These are phyloP conservation scores for Actinomortierella ambigua DNA, from an alignment of 371 early-diverging fungal species.

Conservation along the genomic window DNA sequence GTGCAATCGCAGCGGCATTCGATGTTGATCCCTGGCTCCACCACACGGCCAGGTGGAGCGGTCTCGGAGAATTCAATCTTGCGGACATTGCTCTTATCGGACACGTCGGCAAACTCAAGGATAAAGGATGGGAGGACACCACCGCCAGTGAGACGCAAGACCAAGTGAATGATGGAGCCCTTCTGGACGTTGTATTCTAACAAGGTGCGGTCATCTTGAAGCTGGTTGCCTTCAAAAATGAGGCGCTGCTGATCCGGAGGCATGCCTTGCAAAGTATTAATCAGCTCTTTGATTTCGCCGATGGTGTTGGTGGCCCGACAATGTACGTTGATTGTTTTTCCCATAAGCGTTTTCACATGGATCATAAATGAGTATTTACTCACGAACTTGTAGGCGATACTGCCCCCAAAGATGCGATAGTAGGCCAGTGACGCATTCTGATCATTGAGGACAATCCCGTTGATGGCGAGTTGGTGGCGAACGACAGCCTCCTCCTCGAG, in stretches of 20 bases:
- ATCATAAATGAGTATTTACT: not conserved
- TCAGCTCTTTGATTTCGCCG: slow-evolving; percentile 86
- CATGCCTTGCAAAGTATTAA: slow-evolving; percentile 97
- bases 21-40: too few species aligned
- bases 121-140: too few species aligned
- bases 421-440: slow-evolving; percentile 1
- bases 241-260: slow-evolving; percentile 96
- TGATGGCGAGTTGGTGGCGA: not conserved
- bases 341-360: slow-evolving; percentile 5
- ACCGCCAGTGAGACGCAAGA: slow-evolving; percentile 98
- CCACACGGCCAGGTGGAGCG: too few species aligned
- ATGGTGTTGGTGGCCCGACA: slow-evolving; percentile 61
- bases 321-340: slow-evolving; percentile 55
- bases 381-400: slow-evolving; percentile 6
- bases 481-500: not conserved
- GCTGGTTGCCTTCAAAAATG: slow-evolving; percentile 95
- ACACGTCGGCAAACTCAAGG: too few species aligned
- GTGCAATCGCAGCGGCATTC: too few species aligned
- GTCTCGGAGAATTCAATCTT: too few species aligned
- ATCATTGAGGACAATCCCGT: slow-evolving; percentile 12
- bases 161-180: slow-evolving; percentile 96
- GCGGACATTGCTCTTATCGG: too few species aligned
- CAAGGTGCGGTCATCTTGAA: slow-evolving; percentile 89
- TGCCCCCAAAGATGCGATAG: slow-evolving; percentile 9
- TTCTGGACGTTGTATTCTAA: slow-evolving; percentile 80